phyloP scores from a whole-genome alignment of 257 asterid genomes.

The Lantana camara region DNA sequence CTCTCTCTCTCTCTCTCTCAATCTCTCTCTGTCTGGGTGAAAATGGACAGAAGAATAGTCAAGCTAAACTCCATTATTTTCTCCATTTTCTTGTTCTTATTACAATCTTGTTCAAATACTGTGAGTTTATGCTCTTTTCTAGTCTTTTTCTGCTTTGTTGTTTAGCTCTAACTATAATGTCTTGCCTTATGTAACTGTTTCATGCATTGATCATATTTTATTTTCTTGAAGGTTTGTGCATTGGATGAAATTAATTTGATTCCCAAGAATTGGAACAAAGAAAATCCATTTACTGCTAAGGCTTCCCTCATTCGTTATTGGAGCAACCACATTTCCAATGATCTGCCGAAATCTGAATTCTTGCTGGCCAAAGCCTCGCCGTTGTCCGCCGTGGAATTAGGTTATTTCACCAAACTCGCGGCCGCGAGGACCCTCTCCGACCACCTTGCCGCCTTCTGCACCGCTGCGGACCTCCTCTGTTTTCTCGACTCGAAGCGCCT shows the following conservation, averaged over 20 bases:
- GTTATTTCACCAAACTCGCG: slow-evolving; percentile 62
- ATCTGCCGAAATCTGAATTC: slow-evolving; percentile 49
- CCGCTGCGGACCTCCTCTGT: slow-evolving; percentile 72
- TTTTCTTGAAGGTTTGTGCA: slow-evolving; percentile 48
- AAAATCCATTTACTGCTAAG: slow-evolving; percentile 66
- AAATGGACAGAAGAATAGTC: slow-evolving; percentile 59
- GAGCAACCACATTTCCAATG: slow-evolving; percentile 58
- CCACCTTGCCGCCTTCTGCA: slow-evolving; percentile 64
- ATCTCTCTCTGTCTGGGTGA: slow-evolving; percentile 31
- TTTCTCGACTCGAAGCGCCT: slow-evolving; percentile 28
- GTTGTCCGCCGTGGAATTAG: slow-evolving; percentile 52
- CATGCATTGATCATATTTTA: neutral
- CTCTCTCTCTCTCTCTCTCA: slow-evolving; percentile 33
- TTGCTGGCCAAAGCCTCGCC: slow-evolving; percentile 82
- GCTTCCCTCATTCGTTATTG: slow-evolving; percentile 73
- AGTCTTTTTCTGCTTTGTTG: slow-evolving; percentile 18
- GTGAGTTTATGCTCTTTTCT: slow-evolving; percentile 40
- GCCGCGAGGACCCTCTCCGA: slow-evolving; percentile 47
- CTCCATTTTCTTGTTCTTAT: slow-evolving; percentile 48
- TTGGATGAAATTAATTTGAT: slow-evolving; percentile 28
- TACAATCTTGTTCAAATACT: slow-evolving; percentile 33
- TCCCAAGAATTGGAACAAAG: slow-evolving; percentile 26
- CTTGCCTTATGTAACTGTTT: slow-evolving; percentile 34
- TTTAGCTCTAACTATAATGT: slow-evolving; percentile 20
- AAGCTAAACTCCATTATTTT: slow-evolving; percentile 37